Conservation (phyloP, 805 yeast species). For the Saturnispora sanitii region DNA sequence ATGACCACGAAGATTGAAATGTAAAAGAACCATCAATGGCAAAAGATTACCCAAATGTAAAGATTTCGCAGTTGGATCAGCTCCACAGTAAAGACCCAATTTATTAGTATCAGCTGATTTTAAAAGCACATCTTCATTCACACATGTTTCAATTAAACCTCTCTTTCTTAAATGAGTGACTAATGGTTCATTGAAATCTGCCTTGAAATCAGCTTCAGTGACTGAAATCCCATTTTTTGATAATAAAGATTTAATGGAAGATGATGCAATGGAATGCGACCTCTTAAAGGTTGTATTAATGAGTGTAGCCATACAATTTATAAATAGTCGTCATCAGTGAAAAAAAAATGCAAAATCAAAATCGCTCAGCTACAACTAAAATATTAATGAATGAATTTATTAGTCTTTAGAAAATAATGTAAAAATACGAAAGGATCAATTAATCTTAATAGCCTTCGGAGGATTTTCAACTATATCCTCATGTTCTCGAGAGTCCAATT, state of each 20-base stretch:
- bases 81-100: slow-evolving; percentile 78
- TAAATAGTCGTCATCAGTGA: background rate
- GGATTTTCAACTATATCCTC: background rate
- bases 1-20: slow-evolving; percentile 80
- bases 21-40: slow-evolving; percentile 77
- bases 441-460: slow-evolving; percentile 2
- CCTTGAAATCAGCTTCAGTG: slow-evolving; percentile 17
- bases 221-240: slow-evolving; percentile 15
- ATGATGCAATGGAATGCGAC: slow-evolving; percentile 5
- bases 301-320: background rate
- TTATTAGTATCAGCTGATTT: slow-evolving; percentile 23
- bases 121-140: slow-evolving; percentile 26
- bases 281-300: background rate
- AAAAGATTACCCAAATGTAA: slow-evolving; percentile 85
- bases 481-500: background rate
- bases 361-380: no score
- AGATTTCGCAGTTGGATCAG: slow-evolving; percentile 89
- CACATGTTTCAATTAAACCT: slow-evolving; percentile 35
- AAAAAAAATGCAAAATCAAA: background rate
- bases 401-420: no score
- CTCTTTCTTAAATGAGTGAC: slow-evolving; percentile 33
- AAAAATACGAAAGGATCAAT: background rate
- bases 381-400: no score
- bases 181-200: slow-evolving; percentile 31
- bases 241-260: slow-evolving; percentile 18